Evolutionary conservation across 106 monocot species (phyloP).

Genomic region (Dioscorea alata): DNA sequence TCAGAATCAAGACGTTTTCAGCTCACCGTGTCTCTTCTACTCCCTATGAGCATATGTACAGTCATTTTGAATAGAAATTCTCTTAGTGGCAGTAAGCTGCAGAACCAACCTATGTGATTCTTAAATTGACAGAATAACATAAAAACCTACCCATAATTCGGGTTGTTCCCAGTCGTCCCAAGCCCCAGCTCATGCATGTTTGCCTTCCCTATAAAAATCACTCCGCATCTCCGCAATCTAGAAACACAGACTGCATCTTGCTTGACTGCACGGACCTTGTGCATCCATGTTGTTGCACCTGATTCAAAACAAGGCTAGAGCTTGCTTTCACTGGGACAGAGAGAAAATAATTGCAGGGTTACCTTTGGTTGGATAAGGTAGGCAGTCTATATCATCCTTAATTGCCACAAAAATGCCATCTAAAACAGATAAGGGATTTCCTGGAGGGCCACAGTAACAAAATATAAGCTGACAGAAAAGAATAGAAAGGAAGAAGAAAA

Average conservation of each 20-base stretch:
- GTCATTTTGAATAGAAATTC: no score
- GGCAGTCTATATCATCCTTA: conserved; percentile 98
- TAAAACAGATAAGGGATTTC: conserved; percentile 80
- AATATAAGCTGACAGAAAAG: background rate
- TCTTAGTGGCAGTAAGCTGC: no score
- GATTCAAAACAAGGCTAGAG: conserved; percentile 9
- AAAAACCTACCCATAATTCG: conserved; percentile 74
- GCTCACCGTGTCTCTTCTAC: no score
- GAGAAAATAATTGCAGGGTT: background rate
- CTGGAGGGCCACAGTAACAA: conserved; percentile 16
- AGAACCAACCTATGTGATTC: no score
- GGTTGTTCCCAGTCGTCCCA: conserved; percentile 93
- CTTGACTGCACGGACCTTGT: conserved; percentile 48
- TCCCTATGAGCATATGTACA: no score
- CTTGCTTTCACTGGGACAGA: background rate
- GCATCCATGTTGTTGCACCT: conserved; percentile 84
- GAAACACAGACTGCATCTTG: conserved; percentile 88
- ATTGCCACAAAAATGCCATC: conserved; percentile 94
- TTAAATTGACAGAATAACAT: background rate
- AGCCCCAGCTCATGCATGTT: conserved; percentile 98
- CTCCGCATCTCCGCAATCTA: conserved; percentile 85
- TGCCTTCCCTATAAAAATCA: conserved; percentile 89
- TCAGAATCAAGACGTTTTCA: no score
- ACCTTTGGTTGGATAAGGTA: conserved; percentile 85
- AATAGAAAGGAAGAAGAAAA: background rate